Conservation (phyloP, 2,329 filamentous ascomycete genomes). For the Ceratocystis ficicola region DNA sequence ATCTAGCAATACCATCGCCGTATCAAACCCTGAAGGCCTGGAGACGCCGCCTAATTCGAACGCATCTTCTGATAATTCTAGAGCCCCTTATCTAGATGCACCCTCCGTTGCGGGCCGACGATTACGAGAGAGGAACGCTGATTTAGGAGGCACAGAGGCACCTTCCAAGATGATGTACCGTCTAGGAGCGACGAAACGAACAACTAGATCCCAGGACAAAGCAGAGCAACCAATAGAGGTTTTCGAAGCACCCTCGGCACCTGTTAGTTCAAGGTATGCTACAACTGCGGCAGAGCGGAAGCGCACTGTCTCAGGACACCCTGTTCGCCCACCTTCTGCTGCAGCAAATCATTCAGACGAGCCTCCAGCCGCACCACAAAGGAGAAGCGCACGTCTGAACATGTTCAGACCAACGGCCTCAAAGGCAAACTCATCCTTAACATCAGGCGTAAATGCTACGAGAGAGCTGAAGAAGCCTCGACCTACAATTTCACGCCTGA, state of each 20-base stretch:
- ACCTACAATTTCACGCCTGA: slow-evolving; percentile 53
- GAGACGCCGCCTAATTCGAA: slow-evolving; percentile 44
- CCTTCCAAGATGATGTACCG: slow-evolving; percentile 54
- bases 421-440: slow-evolving; percentile 43
- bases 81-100: slow-evolving; percentile 30
- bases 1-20: slow-evolving; percentile 27
- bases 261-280: slow-evolving; percentile 31
- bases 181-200: slow-evolving; percentile 34
- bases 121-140: slow-evolving; percentile 34
- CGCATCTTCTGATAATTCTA: slow-evolving; percentile 15
- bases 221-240: slow-evolving; percentile 28
- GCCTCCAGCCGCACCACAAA: slow-evolving; percentile 45
- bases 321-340: slow-evolving; percentile 39
- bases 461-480: slow-evolving; percentile 76
- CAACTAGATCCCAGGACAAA: slow-evolving; percentile 31
- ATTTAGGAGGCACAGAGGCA: slow-evolving; percentile 21
- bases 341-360: slow-evolving; percentile 41
- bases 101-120: slow-evolving; percentile 43
- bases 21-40: slow-evolving; percentile 41
- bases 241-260: slow-evolving; percentile 32
- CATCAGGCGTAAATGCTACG: slow-evolving; percentile 27
- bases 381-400: slow-evolving; percentile 60
- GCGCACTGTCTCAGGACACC: slow-evolving; percentile 81
- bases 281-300: slow-evolving; percentile 56
- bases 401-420: slow-evolving; percentile 56